Evolutionary conservation across 176 grass and related monocot genomes (phyloP), one percentile per base, ranked within the genome.

Genomic region (Thinopyrum elongatum): DNA sequence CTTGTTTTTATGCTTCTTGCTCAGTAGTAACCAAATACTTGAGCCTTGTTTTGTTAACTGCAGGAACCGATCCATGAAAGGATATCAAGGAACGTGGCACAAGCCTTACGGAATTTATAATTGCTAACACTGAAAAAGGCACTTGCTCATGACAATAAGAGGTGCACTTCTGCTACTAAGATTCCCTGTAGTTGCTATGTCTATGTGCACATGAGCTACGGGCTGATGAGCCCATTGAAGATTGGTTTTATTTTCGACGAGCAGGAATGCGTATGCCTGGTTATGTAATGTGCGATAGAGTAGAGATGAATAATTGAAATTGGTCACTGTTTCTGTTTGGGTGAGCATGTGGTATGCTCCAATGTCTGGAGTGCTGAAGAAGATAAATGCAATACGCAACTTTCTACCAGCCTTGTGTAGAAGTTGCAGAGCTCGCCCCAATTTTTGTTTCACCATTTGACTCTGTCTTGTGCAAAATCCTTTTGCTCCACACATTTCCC

Each of bases 1-100:
- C 46, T 8, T 66, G 27, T 70, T 44, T 87, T 10, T 47, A 42
- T 72, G 60, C 27, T 79, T 81, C n/a, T 82, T 15, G 36, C 67
- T 63, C 55, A 68, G 76, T 65, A 65, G 27, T 17, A 41, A 53
- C 53, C 21, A 86, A 10, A 59, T 61, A 68, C 74, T 80, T 57
- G 36, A 84, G 16, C 82, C 49, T 46, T 79, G 73, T 65, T 74
- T 76, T 86, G 4, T 79, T 58, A 79, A 83, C 81, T 84, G 15
- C 66, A 98, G 97, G 97, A 92, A 75, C 94, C 88, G 3, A 88
- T 98, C 36, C 90, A 90, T 51, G 86, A 94, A 28, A 96, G 94
- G 80, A 98, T 98, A 83, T 98, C 92, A 33, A 96, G 90, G 73
- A 98, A 98, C 26, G 87, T 98, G 1, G 78, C 90, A 25, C 31